Evolutionary conservation across 805 yeast species (phyloP).

Genomic region (Suhomyces canberraensis): DNA sequence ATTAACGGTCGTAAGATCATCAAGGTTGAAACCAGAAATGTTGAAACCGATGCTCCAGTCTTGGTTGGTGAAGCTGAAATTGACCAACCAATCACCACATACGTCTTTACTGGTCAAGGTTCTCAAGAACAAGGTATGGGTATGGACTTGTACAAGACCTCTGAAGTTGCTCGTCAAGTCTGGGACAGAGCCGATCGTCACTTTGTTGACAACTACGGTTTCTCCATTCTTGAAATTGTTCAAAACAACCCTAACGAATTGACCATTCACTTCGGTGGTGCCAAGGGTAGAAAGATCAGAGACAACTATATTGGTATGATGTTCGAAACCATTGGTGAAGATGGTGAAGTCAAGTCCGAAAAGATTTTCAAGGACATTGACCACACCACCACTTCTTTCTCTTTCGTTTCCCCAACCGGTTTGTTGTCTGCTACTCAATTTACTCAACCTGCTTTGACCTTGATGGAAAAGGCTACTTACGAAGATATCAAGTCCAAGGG

Average conservation of each 20-base stretch:
- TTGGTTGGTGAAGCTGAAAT: slow-evolving; percentile 96
- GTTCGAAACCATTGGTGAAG: slow-evolving; percentile 88
- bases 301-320: slow-evolving; percentile 95
- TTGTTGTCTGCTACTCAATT: slow-evolving; percentile 96
- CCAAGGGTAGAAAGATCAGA: slow-evolving; percentile 91
- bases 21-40: slow-evolving; percentile 84
- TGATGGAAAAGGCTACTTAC: slow-evolving; percentile 98
- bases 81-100: slow-evolving; percentile 95
- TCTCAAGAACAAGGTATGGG: slow-evolving; percentile 99
- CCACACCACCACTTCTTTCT: slow-evolving; percentile 74
- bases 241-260: slow-evolving; percentile 92
- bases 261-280: slow-evolving; percentile 97
- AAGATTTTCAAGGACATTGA: slow-evolving; percentile 92
- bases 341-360: slow-evolving; percentile 82
- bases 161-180: slow-evolving; percentile 88
- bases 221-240: slow-evolving; percentile 94
- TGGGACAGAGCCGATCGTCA: slow-evolving; percentile 98
- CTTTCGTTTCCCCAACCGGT: slow-evolving; percentile 92
- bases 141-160: slow-evolving; percentile 92
- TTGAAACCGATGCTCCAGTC: slow-evolving; percentile 73
- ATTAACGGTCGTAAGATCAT: slow-evolving; percentile 97
- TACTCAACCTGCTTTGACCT: slow-evolving; percentile 98
- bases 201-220: slow-evolving; percentile 90
- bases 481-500: slow-evolving; percentile 98
- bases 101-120: slow-evolving; percentile 99